Conservation (phyloP, 768 basidiomycete species). For the Tremella mesenterica region DNA sequence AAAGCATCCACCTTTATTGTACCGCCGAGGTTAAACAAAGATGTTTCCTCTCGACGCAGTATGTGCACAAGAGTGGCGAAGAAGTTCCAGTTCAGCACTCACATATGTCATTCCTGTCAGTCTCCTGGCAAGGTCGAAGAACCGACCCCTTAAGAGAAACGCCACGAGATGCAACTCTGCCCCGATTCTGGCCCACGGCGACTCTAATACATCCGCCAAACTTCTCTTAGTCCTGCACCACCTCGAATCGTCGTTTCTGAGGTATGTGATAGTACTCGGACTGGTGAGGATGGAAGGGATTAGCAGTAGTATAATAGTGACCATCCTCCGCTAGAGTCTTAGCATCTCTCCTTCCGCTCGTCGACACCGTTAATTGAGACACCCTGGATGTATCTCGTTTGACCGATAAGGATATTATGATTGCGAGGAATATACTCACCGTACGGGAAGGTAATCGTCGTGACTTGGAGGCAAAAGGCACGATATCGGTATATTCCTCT, state of each 20-base stretch:
- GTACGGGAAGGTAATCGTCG: slow-evolving; percentile 16
- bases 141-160: slow-evolving; percentile 39
- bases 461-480: slow-evolving; percentile 20
- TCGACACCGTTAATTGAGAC: too few species aligned
- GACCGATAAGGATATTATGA: not conserved
- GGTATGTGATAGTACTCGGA: slow-evolving; percentile 12
- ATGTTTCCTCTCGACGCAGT: not conserved
- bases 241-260: slow-evolving; percentile 7
- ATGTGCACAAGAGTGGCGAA: too few species aligned
- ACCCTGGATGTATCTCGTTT: not conserved
- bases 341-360: not conserved
- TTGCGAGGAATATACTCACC: slow-evolving; percentile 11
- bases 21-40: not conserved
- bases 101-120: slow-evolving; percentile 42
- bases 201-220: slow-evolving; percentile 18
- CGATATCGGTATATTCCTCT: slow-evolving; percentile 45
- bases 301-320: slow-evolving; percentile 29
- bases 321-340: slow-evolving; percentile 26
- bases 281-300: slow-evolving; percentile 22
- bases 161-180: slow-evolving; percentile 40
- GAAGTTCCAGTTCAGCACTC: slow-evolving; percentile 10
- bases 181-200: slow-evolving; percentile 19
- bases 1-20: too few species aligned
- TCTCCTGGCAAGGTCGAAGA: slow-evolving; percentile 39
- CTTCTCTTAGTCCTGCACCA: slow-evolving; percentile 4